phyloP scores from a whole-genome alignment of 768 basidiomycete genomes.

The Multifurca ochricompacta region DNA sequence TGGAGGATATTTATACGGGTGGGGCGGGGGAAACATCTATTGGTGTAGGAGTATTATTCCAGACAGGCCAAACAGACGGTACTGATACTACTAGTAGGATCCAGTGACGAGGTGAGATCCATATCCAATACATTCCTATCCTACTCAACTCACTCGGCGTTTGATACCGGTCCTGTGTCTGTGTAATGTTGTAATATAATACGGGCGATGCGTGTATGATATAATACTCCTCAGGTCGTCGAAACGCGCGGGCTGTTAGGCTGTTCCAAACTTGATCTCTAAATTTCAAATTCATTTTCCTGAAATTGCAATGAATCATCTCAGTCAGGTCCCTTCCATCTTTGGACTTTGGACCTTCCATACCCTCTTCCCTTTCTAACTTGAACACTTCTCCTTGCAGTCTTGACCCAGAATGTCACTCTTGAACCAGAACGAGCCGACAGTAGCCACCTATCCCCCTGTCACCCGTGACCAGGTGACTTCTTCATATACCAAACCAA shows the following conservation, averaged over 20 bases:
- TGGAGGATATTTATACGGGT: conserved; percentile 13
- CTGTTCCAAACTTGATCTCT: too few species aligned
- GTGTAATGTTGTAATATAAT: too few species aligned
- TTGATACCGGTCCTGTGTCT: conserved; percentile 1
- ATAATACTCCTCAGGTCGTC: neutral
- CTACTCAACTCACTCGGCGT: neutral
- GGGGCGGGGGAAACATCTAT: neutral
- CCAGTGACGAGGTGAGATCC: neutral
- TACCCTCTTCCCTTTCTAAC: neutral
- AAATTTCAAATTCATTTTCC: conserved; percentile 9
- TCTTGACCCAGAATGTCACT: neutral
- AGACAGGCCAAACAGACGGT: too few species aligned
- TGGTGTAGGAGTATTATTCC: neutral
- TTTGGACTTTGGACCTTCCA: neutral
- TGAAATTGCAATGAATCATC: too few species aligned
- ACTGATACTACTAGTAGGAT: neutral
- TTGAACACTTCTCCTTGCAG: neutral
- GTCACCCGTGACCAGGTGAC: neutral
- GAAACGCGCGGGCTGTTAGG: too few species aligned
- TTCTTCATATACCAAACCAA: too few species aligned
- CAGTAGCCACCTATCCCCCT: too few species aligned
- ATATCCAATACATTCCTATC: conserved; percentile 13
- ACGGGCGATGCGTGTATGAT: neutral
- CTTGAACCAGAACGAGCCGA: neutral
- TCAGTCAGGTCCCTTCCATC: neutral